Evolutionary conservation across 805 yeast species (phyloP), one percentile per base, ranked within the genome.

Genomic region (Yarrowia sp.): DNA sequence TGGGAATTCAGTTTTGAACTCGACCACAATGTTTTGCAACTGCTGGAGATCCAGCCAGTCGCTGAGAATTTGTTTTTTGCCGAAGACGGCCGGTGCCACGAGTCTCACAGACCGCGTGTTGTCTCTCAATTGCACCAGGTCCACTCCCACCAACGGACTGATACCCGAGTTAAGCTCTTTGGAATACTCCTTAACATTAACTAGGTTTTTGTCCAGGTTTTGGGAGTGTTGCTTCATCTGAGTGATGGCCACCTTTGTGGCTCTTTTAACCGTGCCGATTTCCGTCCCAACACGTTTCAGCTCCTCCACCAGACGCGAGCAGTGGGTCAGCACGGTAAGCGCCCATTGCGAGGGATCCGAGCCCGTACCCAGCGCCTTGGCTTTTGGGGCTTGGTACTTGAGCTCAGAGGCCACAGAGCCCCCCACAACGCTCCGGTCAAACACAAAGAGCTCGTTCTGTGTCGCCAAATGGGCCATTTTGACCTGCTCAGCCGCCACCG

Each of bases 1-100:
- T 1, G 61, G 61, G 19, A 54, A 54, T 7, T 54, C 35, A 10
- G 22, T 2, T 24, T 12, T 35, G 43, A 51, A 36, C 43, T 51
- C 59, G 12, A 26, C 30, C 21, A 35, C 43, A 11, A 51, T 51
- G 17, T 9, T 26, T 22, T 51, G 59, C 17, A 51, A 19, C 12
- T 54, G 46, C n/a, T 54, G 61, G 3, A 54, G 30, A 8, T 54
- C 61, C 33, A 54, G 14, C 61, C 61, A 54, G 46, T 54, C 61
- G 21, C 17, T 26, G n/a, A 54, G 46, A 12, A 24, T 26, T 46
- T 38, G 44, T 16, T 38, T 54, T 16, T 36, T 38, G 4, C 46
- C 61, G 14, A 54, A 54, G 8, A 38, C 35, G 8, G 61, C 46
- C 4, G 61, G 61, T 0, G 35, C 35, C 33, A 58, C 51, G 10